Evolutionary conservation across 768 basidiomycete species (phyloP).

Genomic region (Lyophyllum shimeji): DNA sequence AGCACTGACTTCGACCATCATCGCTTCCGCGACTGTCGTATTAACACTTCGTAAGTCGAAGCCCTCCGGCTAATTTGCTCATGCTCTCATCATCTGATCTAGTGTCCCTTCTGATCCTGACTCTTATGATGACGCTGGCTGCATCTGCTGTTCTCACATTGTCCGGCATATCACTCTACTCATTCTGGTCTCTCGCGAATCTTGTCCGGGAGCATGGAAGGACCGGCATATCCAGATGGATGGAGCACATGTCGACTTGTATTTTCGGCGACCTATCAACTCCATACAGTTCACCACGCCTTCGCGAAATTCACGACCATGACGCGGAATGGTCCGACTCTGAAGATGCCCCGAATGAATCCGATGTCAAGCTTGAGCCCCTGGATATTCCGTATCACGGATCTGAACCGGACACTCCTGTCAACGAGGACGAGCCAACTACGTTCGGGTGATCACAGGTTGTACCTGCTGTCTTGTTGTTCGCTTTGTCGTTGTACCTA

Average conservation of each 20-base stretch:
- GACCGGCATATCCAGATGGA: conserved; percentile 26
- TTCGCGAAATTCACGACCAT: not conserved
- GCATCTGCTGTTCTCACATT: conserved; percentile 33
- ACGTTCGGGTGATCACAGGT: not conserved
- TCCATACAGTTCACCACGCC: not conserved
- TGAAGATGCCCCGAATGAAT: not conserved
- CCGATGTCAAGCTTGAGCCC: conserved; percentile 4
- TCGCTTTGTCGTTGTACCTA: not conserved
- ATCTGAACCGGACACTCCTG: not conserved
- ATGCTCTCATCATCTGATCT: not conserved
- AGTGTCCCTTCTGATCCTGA: conserved; percentile 34
- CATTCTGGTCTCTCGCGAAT: conserved; percentile 30
- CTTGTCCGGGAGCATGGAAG: conserved; percentile 33
- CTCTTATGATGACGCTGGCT: conserved; percentile 30
- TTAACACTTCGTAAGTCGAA: conserved; percentile 29
- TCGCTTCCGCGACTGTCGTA: conserved; percentile 29
- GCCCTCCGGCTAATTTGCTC: not conserved
- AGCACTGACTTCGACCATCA: conserved; percentile 32
- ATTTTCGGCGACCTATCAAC: conserved; percentile 3
- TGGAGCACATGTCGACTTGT: conserved; percentile 19
- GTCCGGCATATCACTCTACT: conserved; percentile 28
- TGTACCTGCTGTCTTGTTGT: not conserved
- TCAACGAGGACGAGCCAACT: not conserved
- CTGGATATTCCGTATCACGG: not conserved
- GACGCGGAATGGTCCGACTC: not conserved